phyloP scores from a whole-genome alignment of 495 filamentous ascomycete species.

The Xylaria sp. region DNA sequence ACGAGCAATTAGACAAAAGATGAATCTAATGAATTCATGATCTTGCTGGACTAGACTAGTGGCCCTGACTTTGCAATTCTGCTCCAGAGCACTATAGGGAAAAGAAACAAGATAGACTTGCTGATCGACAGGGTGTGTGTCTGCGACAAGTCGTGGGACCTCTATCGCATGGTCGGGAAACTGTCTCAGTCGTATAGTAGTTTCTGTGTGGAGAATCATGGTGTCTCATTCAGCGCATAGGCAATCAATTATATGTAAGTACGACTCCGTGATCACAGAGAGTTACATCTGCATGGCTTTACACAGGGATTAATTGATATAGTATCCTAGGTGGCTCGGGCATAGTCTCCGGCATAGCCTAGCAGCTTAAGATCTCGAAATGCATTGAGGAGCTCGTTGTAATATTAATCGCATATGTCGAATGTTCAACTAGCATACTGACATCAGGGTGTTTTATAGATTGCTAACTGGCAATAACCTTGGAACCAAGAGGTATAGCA shows the following conservation, averaged over 20 bases:
- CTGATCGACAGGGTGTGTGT: background rate
- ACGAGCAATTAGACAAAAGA: background rate
- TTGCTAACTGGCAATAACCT: background rate
- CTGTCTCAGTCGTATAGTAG: background rate
- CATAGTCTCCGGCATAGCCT: background rate
- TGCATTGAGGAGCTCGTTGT: background rate
- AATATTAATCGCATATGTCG: background rate
- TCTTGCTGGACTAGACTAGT: background rate
- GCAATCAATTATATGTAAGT: too few species aligned
- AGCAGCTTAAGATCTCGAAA: background rate
- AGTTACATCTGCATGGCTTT: background rate
- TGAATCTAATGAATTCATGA: background rate
- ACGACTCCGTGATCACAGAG: background rate
- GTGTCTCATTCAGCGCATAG: background rate
- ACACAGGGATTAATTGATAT: background rate
- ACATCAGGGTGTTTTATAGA: background rate
- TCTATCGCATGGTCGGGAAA: background rate
- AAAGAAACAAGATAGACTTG: background rate
- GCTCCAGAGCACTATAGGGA: background rate
- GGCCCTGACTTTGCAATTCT: background rate
- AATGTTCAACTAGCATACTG: background rate
- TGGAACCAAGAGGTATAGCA: background rate
- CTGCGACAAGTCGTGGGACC: background rate
- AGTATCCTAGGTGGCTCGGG: background rate
- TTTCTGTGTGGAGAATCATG: background rate